Base-by-base conservation (phyloP, 2,329 filamentous ascomycete genomes). In the Fusarium pininemorale region DNA sequence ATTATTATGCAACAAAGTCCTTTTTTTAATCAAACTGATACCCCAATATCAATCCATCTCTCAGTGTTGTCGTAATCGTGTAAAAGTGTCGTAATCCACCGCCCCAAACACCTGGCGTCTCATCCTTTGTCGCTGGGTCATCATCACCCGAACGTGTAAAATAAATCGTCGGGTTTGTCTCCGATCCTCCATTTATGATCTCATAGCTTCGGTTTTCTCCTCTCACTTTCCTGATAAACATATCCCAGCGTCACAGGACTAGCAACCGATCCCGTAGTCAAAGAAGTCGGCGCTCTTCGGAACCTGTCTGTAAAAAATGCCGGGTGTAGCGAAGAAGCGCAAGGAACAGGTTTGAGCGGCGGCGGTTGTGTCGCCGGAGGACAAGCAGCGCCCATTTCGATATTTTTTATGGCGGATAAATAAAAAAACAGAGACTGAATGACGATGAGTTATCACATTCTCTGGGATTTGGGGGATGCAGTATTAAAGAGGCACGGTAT, bases 261-360 rank as follows among this genome's bases (percentile, higher is more conserved):
- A 15, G 74, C 77, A 20, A 67, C 12, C 20, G 62, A 30, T 18
- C 62, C 76, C 12, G 69, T 61, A 30, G 76, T 78, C 66, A 73
- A 66, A 45, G 66, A 75, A 28, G 86, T 84, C 10, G 90, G 87
- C 6, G 88, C 85, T 75, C 87, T 89, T 66, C 87, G 88, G 57
- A 94, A 82, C 58, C 86, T 86, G 37, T 89, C 85, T 1, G 92
- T 93, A 83, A 95, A 94, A 83, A 95, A 95, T 3, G 94, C 93
- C 1, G 93, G 93, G 74, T 95, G 93, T 32, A 89, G 84, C 44
- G 85, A 86, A 3, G 92, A 89, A 15, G 89, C 84, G 79, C 70
- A 74, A 54, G 69, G 68, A n/a, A 61, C 56, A 16, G 42, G 42
- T 42, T 60, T 62, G 11, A 63, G 66, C 37, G 64, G 63, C 62